Conservation (phyloP, 805 yeast genomes). For the Candida saitoana region DNA sequence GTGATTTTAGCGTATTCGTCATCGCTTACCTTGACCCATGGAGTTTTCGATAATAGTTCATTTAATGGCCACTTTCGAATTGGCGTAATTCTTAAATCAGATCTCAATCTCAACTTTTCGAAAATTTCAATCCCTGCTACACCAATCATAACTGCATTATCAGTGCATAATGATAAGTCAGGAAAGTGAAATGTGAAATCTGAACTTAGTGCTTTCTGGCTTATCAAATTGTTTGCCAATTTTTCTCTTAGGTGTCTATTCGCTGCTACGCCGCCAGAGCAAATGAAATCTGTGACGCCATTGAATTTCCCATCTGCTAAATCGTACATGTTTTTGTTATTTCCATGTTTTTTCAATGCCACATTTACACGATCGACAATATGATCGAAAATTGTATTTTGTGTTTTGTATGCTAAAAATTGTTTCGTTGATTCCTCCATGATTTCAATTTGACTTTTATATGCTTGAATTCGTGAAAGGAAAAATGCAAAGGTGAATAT, state of each 20-base stretch:
- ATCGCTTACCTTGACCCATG: constrained; percentile 40
- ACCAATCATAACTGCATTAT: constrained; percentile 96
- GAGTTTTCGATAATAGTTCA: constrained; percentile 45
- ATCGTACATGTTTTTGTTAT: constrained; percentile 4
- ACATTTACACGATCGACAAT: constrained; percentile 59
- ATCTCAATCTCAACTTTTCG: constrained; percentile 47
- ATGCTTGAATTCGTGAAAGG: constrained; percentile 47
- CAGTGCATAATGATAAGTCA: constrained; percentile 72
- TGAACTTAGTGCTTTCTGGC: constrained; percentile 7
- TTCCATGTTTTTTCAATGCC: constrained; percentile 38
- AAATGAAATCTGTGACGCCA: constrained; percentile 55
- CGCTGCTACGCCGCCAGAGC: constrained; percentile 95
- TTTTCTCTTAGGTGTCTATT: constrained; percentile 53
- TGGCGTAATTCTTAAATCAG: constrained; percentile 58
- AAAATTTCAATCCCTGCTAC: constrained; percentile 91
- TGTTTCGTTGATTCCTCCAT: constrained; percentile 32
- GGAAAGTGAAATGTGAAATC: constrained; percentile 58
- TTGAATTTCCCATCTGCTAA: constrained; percentile 38
- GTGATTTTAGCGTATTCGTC: constrained; percentile 14
- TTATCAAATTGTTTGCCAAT: constrained; percentile 37
- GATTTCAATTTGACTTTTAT: constrained; percentile 10
- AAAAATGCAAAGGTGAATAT: constrained; percentile 77
- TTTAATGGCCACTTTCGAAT: constrained; percentile 78
- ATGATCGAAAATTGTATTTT: constrained; percentile 68
- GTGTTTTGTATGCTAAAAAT: constrained; percentile 55